Conservation (phyloP, 1,284 basidiomycete species). For the Malassezia sp. region DNA sequence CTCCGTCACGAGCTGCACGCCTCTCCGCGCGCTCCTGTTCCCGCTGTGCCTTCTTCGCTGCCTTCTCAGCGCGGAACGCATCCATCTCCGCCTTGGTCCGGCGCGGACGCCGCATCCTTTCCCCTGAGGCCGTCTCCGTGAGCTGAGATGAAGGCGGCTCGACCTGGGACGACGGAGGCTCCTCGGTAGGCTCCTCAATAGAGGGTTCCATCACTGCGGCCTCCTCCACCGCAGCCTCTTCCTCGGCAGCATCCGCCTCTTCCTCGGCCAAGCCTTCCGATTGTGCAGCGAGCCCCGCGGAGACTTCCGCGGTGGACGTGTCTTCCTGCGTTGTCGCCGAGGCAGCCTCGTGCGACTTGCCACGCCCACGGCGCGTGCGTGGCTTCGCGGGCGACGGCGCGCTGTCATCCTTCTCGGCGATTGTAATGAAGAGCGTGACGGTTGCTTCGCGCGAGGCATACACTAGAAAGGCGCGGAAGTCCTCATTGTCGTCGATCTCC, state of each 20-base stretch:
- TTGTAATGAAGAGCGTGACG: slow-evolving; percentile 18
- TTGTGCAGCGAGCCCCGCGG: neutral
- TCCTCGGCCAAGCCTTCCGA: neutral
- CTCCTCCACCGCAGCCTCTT: neutral
- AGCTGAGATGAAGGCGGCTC: slow-evolving; percentile 1
- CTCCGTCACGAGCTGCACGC: too few species aligned
- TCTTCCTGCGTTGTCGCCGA: neutral
- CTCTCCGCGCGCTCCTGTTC: slow-evolving; percentile 7
- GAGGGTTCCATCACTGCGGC: neutral
- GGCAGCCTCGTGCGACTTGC: neutral
- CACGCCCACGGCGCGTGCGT: neutral
- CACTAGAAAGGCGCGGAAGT: slow-evolving; percentile 24
- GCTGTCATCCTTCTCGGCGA: neutral
- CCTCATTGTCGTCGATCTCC: slow-evolving; percentile 26
- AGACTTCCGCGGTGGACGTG: neutral
- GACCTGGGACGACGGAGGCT: slow-evolving; percentile 6
- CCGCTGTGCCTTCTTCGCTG: slow-evolving; percentile 9
- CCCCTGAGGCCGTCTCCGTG: neutral
- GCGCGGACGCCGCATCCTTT: slow-evolving; percentile 10
- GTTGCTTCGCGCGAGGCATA: slow-evolving; percentile 20
- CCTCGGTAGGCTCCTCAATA: slow-evolving; percentile 9
- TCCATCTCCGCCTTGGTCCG: slow-evolving; percentile 19
- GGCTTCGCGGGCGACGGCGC: neutral
- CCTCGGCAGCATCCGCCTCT: neutral
- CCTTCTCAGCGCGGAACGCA: slow-evolving; percentile 16